These are phyloP conservation scores for Bruguiera sexangula DNA, from an alignment of 345 rosid species.

Conservation along the genomic window DNA sequence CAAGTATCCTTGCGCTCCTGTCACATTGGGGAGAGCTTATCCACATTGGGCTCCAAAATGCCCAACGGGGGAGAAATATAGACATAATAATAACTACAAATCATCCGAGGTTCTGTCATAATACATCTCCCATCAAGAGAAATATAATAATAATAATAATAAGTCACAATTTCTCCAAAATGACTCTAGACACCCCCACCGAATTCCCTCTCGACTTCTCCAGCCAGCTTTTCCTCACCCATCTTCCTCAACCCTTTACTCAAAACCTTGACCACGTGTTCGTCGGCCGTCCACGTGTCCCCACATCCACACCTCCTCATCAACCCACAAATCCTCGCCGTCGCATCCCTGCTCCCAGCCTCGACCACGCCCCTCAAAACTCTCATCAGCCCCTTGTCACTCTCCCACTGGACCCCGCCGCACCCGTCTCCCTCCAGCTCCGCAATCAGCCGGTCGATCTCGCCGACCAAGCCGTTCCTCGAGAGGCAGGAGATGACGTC, in stretches of 20 bases:
- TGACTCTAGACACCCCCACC: constrained; percentile 16
- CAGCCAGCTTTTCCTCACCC: constrained; percentile 58
- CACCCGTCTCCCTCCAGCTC: constrained; percentile 40
- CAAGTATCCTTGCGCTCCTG: too few relatives aligned
- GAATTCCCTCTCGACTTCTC: constrained; percentile 48
- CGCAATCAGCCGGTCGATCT: constrained; percentile 55
- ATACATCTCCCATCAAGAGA: too few relatives aligned
- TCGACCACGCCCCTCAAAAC: constrained; percentile 54
- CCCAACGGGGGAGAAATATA: too few relatives aligned
- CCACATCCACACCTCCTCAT: constrained; percentile 73
- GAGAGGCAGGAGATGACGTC: constrained; percentile 56
- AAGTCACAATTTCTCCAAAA: constrained; percentile 15
- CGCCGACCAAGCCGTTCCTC: constrained; percentile 40
- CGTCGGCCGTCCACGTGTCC: constrained; percentile 53
- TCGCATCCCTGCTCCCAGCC: constrained; percentile 62
- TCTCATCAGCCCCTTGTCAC: constrained; percentile 47
- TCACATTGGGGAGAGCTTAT: too few relatives aligned
- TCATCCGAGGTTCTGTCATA: not conserved
- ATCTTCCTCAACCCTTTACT: constrained; percentile 54
- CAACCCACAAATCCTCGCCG: constrained; percentile 59
- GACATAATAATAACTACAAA: too few relatives aligned
- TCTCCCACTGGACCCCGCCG: constrained; percentile 29
- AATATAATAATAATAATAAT: not conserved
- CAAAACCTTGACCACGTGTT: constrained; percentile 52
- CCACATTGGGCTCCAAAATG: too few relatives aligned